These are phyloP conservation scores for Pythium coloratum DNA, from an alignment of 352 stramenopile genomes.

Conservation along the genomic window DNA sequence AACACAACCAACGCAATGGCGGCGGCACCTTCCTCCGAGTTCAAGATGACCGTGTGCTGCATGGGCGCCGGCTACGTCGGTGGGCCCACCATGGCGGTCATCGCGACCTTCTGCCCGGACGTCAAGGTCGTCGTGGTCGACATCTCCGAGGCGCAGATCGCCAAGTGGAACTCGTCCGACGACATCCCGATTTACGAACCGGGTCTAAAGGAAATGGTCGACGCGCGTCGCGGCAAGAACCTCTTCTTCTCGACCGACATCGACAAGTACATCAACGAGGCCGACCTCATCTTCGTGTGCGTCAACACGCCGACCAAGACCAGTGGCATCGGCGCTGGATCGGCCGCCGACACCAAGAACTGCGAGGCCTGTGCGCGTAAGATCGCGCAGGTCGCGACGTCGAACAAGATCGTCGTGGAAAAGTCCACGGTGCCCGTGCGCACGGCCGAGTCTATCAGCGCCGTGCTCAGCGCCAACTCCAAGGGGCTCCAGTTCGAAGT, in stretches of 20 bases:
- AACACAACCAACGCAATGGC: conserved; percentile 9
- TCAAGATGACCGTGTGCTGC: conserved; percentile 93
- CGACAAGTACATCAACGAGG: conserved; percentile 95
- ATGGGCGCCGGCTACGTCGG: conserved; percentile 99
- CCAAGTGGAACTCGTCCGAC: conserved; percentile 94
- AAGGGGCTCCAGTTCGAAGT: conserved; percentile 96
- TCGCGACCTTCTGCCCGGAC: conserved; percentile 96
- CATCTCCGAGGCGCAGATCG: conserved; percentile 95
- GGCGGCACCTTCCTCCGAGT: conserved; percentile 23
- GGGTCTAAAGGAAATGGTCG: conserved; percentile 96
- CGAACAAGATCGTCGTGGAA: conserved; percentile 98
- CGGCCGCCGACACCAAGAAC: conserved; percentile 99
- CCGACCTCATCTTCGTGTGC: conserved; percentile 99
- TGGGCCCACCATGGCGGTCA: conserved; percentile 99
- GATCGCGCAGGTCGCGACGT: conserved; percentile 95
- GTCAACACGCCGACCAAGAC: conserved; percentile 99
- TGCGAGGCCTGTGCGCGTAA: conserved; percentile 98
- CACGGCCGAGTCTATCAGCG: conserved; percentile 96
- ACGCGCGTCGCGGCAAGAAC: conserved; percentile 91
- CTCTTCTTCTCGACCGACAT: conserved; percentile 99
- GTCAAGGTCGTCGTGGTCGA: conserved; percentile 98
- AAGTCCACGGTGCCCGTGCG: conserved; percentile 99
- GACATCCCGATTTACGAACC: conserved; percentile 99
- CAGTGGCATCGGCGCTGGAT: conserved; percentile 95
- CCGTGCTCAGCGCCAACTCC: conserved; percentile 94